Evolutionary conservation across 768 basidiomycete species (phyloP).

Genomic region (Lactifluus hygrophoroides): DNA sequence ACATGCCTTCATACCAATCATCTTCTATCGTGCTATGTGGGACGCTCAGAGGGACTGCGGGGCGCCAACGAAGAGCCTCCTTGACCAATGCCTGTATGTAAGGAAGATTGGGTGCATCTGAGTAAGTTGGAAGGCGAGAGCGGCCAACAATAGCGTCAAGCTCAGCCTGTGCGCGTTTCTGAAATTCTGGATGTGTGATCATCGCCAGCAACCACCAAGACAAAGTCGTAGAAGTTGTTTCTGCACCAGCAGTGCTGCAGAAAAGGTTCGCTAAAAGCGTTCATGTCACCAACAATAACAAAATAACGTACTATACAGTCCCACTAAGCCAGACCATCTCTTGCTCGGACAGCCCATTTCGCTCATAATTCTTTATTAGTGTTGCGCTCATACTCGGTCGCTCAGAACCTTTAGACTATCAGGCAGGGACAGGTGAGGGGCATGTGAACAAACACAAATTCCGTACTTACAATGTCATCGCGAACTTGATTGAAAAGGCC

Average conservation of each 20-base stretch:
- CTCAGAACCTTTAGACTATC: too few species aligned
- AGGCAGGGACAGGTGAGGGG: too few species aligned
- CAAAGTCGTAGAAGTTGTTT: conserved; percentile 2
- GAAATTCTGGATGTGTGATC: conserved; percentile 14
- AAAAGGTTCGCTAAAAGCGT: background rate
- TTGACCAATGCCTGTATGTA: conserved; percentile 6
- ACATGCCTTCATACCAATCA: conserved; percentile 17
- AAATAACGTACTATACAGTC: conserved; percentile 12
- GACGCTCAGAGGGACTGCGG: background rate
- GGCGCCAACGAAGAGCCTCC: conserved; percentile 5
- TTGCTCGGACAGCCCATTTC: too few species aligned
- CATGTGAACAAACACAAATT: too few species aligned
- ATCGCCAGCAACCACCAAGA: conserved; percentile 16
- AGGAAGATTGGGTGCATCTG: background rate
- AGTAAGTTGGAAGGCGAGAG: background rate
- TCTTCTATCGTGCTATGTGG: conserved; percentile 19
- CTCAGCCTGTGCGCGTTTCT: conserved; percentile 7
- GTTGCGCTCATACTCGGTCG: too few species aligned
- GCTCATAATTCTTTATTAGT: too few species aligned
- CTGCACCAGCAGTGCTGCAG: background rate
- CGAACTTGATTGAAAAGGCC: conserved; percentile 7
- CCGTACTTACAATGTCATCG: too few species aligned
- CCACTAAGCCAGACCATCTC: too few species aligned
- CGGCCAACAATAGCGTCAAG: conserved; percentile 8
- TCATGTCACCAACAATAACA: background rate